phyloP scores from a whole-genome alignment of 495 filamentous ascomycete genomes.

The Hypomontagnella monticulosa region DNA sequence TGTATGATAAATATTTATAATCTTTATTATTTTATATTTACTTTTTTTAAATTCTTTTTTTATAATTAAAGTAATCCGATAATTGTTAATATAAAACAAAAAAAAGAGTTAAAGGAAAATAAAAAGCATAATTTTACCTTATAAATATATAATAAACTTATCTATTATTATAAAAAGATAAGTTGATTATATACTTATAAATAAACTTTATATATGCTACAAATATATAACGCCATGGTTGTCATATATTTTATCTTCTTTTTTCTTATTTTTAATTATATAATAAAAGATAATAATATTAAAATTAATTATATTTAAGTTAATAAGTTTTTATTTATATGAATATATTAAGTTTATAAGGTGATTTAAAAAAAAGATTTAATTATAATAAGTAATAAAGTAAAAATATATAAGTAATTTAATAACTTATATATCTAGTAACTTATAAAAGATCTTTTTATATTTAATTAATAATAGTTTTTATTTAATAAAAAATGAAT shows the following conservation, averaged over 20 bases:
- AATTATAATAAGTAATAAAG: too few relatives aligned
- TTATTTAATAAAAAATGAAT: neutral
- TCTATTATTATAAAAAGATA: neutral
- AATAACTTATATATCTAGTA: too few relatives aligned
- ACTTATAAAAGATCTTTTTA: neutral
- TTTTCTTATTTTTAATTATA: slow-evolving; percentile 3
- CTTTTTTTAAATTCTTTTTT: neutral
- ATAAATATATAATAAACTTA: neutral
- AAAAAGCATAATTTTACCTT: neutral
- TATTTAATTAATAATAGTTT: neutral
- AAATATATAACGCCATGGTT: neutral
- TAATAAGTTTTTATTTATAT: neutral
- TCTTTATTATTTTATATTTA: slow-evolving; percentile 1
- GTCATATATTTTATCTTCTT: neutral
- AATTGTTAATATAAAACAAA: neutral
- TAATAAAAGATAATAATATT: slow-evolving; percentile 3
- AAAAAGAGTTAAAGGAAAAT: neutral
- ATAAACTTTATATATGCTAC: neutral
- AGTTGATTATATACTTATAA: neutral
- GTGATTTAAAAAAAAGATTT: too few relatives aligned
- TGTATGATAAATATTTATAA: neutral
- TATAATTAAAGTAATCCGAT: neutral
- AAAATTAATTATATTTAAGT: neutral
- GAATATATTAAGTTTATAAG: neutral
- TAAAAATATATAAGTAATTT: too few relatives aligned